Conservation (phyloP, 1,284 basidiomycete genomes). For the Pseudozyma sp. region DNA sequence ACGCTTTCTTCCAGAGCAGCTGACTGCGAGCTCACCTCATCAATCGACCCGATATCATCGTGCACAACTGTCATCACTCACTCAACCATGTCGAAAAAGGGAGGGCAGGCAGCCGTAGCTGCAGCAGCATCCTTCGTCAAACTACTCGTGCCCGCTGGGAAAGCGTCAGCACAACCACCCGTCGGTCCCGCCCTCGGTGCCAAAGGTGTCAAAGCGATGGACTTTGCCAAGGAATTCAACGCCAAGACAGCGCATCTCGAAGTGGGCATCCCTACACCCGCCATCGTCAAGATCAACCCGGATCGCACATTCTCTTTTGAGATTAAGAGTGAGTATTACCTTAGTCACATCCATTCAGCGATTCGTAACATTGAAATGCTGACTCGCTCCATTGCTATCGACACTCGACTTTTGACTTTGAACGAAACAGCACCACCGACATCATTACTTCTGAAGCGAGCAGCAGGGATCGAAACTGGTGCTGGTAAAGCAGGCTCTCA, state of each 20-base stretch:
- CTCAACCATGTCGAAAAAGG: constrained; percentile 64
- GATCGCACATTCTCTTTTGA: constrained; percentile 93
- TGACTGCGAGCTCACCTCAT: too few species aligned
- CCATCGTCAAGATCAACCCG: constrained; percentile 89
- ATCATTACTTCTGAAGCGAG: constrained; percentile 88
- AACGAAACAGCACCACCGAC: constrained; percentile 79
- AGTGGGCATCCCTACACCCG: constrained; percentile 87
- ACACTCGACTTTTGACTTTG: not conserved
- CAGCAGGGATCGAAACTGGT: constrained; percentile 90
- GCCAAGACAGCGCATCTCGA: constrained; percentile 86
- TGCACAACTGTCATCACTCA: not conserved
- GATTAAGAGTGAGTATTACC: constrained; percentile 53
- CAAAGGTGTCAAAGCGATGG: constrained; percentile 98
- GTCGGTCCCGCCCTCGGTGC: constrained; percentile 97
- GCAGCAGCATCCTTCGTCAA: constrained; percentile 69
- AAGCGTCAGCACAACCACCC: constrained; percentile 94
- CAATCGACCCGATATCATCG: too few species aligned
- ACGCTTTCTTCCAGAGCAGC: constrained; percentile 13
- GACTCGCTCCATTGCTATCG: not conserved
- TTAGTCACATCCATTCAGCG: not conserved
- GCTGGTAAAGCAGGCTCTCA: constrained; percentile 75
- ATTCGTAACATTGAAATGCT: not conserved
- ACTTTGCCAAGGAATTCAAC: constrained; percentile 85
- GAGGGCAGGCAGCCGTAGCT: constrained; percentile 51
- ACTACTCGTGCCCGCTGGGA: constrained; percentile 89